Conservation (phyloP, 1,284 basidiomycete genomes). For the Sutorius eximius region DNA sequence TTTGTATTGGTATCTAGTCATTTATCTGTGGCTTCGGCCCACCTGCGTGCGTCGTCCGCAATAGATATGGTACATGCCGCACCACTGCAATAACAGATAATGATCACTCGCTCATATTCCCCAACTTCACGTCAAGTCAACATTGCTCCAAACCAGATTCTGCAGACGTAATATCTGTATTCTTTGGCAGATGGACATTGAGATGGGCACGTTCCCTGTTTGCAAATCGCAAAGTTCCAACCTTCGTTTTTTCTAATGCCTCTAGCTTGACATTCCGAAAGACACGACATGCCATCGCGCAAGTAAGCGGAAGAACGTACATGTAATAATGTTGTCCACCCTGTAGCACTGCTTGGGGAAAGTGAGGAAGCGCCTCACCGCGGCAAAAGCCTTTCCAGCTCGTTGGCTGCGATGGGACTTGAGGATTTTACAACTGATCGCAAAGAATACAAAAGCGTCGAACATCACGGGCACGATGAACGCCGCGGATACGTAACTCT, state of each 20-base stretch:
- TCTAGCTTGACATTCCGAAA: slow-evolving; percentile 36
- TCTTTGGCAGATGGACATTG: slow-evolving; percentile 2
- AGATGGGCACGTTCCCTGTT: not conserved
- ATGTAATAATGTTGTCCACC: slow-evolving; percentile 35
- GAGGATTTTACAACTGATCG: slow-evolving; percentile 28
- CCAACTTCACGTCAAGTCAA: not conserved
- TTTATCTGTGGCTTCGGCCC: slow-evolving; percentile 2
- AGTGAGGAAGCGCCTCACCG: slow-evolving; percentile 21
- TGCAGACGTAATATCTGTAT: not conserved
- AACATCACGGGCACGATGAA: slow-evolving; percentile 25
- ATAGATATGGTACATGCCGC: not conserved
- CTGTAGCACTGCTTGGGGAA: slow-evolving; percentile 29
- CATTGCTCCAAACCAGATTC: slow-evolving; percentile 4
- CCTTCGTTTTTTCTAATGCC: slow-evolving; percentile 6
- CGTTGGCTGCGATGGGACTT: slow-evolving; percentile 4
- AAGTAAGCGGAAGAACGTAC: slow-evolving; percentile 27
- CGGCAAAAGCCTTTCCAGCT: slow-evolving; percentile 11
- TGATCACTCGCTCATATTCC: not conserved
- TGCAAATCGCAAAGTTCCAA: slow-evolving; percentile 18
- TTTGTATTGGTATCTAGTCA: slow-evolving; percentile 19
- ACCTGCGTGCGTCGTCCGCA: not conserved
- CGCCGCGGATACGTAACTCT: slow-evolving; percentile 19
- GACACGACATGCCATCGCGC: slow-evolving; percentile 35
- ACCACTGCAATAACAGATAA: not conserved
- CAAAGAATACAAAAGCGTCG: slow-evolving; percentile 32